Evolutionary conservation across 768 basidiomycete genomes (phyloP), one percentile per base, ranked within the genome.

Genomic region (Termitomyces eurrhizus): DNA sequence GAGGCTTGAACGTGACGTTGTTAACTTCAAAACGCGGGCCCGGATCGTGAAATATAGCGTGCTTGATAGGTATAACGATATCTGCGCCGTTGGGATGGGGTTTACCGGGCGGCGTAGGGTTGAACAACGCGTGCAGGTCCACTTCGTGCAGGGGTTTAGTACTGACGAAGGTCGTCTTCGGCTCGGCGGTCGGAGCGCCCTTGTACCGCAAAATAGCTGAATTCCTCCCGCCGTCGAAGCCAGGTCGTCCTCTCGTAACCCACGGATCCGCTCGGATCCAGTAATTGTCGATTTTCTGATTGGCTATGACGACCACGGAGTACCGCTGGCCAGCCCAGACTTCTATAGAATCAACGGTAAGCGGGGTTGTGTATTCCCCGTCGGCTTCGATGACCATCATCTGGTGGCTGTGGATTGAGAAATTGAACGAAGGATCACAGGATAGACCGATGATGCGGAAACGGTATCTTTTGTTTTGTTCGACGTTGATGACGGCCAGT

Each of bases 1-100:
- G 82, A 2, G 78, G 68, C 1, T 51, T 52, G 54, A 74, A 78
- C 0, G 71, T 48, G 41, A 61, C 58, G 1, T 65, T 67, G 55
- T 80, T 81, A 3, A 77, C 65, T 26, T 52, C 63, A 48, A 69
- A 77, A 29, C 36, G 36, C 5, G 52, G 54, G 7, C 18, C 13
- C 32, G 41, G 52, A 37, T 59, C 58, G 39, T 37, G 52, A 13
- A 53, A 49, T 18, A 59, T 42, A 16, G 52, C 16, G 24, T 59
- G 45, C 37, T 52, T 36, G 24, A 60, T 55, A 13, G 59, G 53
- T 7, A 60, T 55, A 14, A 54, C 51, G 24, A 60, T 32, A 37
- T 60, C 59, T 50, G 59, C 53, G 3, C 59, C 59, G 29, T 53
- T 46, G 14, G 53, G 53, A 5, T 42, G 46, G 2, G 59, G 54